These are phyloP conservation scores for Ustilago hordei DNA, from an alignment of 1,284 basidiomycete genomes.

Conservation along the genomic window DNA sequence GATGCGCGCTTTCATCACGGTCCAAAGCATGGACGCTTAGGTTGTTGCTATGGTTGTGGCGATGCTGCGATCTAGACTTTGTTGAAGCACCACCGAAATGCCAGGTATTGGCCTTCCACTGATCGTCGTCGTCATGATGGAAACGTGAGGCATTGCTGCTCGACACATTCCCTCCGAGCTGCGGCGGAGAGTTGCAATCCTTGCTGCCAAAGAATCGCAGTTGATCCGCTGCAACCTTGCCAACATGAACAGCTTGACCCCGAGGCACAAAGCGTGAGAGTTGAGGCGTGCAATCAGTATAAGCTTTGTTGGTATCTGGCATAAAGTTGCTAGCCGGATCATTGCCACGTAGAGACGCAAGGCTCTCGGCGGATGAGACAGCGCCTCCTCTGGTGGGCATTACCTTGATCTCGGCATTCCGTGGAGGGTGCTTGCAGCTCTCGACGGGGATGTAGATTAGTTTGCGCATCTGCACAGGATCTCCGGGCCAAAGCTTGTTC, in stretches of 20 bases:
- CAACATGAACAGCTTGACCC: constrained; percentile 35
- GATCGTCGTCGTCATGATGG: constrained; percentile 27
- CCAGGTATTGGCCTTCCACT: constrained; percentile 63
- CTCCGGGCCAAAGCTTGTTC: constrained; percentile 67
- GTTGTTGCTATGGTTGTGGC: constrained; percentile 1
- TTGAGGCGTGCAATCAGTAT: constrained; percentile 33
- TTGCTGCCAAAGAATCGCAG: constrained; percentile 49
- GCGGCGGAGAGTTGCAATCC: constrained; percentile 11
- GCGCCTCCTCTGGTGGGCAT: constrained; percentile 21
- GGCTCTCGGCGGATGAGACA: constrained; percentile 26
- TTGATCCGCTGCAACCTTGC: constrained; percentile 44
- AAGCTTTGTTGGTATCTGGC: constrained; percentile 55
- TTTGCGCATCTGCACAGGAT: constrained; percentile 64
- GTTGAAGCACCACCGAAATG: constrained; percentile 42
- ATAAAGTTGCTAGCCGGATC: constrained; percentile 45
- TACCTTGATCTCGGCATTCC: constrained; percentile 53
- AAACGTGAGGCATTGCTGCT: constrained; percentile 19
- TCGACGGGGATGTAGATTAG: constrained; percentile 64
- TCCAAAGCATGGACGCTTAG: neutral
- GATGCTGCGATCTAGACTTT: constrained; percentile 3
- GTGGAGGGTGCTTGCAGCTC: constrained; percentile 57
- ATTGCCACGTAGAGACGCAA: constrained; percentile 20
- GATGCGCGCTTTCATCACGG: neutral
- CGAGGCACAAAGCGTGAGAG: constrained; percentile 43
- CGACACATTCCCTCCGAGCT: constrained; percentile 17